These are phyloP conservation scores for Prunus dulcis DNA, from an alignment of 306 rosid species.

Conservation along the genomic window DNA sequence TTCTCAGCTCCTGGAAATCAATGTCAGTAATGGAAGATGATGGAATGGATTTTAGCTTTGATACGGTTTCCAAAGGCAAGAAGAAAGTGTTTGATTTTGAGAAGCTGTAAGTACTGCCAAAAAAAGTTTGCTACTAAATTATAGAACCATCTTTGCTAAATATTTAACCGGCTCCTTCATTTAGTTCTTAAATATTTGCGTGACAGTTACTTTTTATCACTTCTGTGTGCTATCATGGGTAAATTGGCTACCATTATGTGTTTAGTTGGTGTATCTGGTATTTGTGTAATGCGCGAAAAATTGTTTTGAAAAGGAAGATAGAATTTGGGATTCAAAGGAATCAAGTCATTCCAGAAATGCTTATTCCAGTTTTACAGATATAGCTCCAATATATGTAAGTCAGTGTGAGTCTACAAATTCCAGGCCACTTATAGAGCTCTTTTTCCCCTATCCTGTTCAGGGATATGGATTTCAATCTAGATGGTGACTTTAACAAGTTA, in stretches of 20 bases:
- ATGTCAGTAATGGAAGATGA: constrained; percentile 73
- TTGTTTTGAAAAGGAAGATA: neutral
- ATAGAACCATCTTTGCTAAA: neutral
- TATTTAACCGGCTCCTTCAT: neutral
- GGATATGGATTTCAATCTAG: constrained; percentile 86
- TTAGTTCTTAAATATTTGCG: neutral
- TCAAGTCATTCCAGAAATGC: too few relatives aligned
- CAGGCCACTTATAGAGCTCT: constrained; percentile 12
- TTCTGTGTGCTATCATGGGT: neutral
- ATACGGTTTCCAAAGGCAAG: constrained; percentile 51
- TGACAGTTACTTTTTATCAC: neutral
- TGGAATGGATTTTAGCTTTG: constrained; percentile 67
- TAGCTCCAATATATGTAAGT: constrained; percentile 15
- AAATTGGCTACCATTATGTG: neutral
- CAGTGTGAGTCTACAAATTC: constrained; percentile 23
- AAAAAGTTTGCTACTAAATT: neutral
- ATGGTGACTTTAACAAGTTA: constrained; percentile 66
- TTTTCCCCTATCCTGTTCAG: constrained; percentile 34
- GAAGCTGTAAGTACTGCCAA: constrained; percentile 55
- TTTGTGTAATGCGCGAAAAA: neutral
- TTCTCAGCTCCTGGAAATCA: constrained; percentile 89
- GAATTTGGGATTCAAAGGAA: neutral
- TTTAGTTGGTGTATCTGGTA: neutral
- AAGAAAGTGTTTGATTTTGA: constrained; percentile 70
- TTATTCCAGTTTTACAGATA: constrained; percentile 3